Percentiles rank a stretch among this genome's conserved stretches.
Conservation (phyloP, 202 grass and related monocot species). For the Bolboschoenoplectus hybrid region DNA sequence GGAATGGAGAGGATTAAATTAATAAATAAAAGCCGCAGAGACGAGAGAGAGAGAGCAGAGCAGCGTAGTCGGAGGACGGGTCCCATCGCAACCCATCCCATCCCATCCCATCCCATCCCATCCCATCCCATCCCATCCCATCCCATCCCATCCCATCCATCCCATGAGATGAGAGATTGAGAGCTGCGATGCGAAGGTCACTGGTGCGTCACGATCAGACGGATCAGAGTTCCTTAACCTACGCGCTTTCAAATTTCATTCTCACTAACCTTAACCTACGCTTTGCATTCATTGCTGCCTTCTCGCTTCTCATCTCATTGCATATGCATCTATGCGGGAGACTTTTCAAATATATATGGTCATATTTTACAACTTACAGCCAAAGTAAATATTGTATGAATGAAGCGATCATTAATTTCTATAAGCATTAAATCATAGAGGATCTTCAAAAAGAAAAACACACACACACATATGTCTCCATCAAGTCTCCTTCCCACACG, state of each 20-base stretch:
- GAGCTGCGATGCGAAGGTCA: too few species aligned
- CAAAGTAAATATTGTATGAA: too few species aligned
- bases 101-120: not conserved
- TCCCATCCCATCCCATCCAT: too few species aligned
- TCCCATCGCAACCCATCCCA: not conserved
- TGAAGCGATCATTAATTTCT: not conserved
- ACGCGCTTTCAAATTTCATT: not conserved
- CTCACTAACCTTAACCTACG: not conserved
- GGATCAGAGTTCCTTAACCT: slow-evolving; percentile 9
- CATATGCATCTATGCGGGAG: too few species aligned
- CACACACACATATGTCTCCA: not conserved
- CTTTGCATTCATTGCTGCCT: not conserved
- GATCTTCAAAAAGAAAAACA: not conserved
- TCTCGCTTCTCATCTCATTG: not conserved
- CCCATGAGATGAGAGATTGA: too few species aligned
- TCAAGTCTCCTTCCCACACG: slow-evolving; percentile 32
- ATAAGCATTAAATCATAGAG: slow-evolving; percentile 3
- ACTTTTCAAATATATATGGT: too few species aligned
- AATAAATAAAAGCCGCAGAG: too few species aligned
- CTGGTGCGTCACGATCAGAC: slow-evolving; percentile 22
- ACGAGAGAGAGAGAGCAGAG: too few species aligned
- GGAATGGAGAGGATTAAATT: not conserved
- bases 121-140: too few species aligned
- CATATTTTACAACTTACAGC: too few species aligned
- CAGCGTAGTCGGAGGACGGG: slow-evolving; percentile 14